These are phyloP conservation scores for Cystoderma amianthinum DNA, from an alignment of 768 basidiomycete species.

Conservation along the genomic window DNA sequence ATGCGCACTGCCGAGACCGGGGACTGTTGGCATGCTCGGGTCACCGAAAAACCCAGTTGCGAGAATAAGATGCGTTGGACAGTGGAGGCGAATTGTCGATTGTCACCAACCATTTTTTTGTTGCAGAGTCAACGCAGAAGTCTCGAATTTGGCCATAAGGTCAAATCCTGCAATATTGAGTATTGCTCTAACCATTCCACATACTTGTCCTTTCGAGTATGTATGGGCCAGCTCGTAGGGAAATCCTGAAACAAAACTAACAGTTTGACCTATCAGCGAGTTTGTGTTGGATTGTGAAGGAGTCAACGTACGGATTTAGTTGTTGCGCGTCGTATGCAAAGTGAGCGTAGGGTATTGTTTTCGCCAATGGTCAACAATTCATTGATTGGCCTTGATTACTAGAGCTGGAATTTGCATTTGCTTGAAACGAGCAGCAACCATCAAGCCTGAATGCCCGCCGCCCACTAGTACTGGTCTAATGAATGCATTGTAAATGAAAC, in stretches of 20 bases:
- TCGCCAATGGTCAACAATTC: constrained; percentile 36
- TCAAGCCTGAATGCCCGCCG: constrained; percentile 35
- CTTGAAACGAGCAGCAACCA: constrained; percentile 33
- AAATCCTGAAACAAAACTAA: constrained; percentile 31
- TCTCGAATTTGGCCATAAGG: constrained; percentile 32
- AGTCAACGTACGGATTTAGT: constrained; percentile 7
- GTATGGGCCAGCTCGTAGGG: constrained; percentile 32
- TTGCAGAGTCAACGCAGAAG: constrained; percentile 18
- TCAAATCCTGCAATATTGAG: constrained; percentile 28
- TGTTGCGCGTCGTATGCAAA: constrained; percentile 23
- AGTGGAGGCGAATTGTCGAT: constrained; percentile 23
- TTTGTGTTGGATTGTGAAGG: not conserved
- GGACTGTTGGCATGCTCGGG: constrained; percentile 22
- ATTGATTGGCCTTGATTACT: constrained; percentile 23
- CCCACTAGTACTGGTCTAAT: constrained; percentile 23
- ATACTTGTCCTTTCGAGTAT: constrained; percentile 31
- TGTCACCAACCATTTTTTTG: constrained; percentile 25
- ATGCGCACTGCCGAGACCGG: constrained; percentile 9
- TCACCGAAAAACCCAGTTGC: constrained; percentile 29
- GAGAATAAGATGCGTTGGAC: constrained; percentile 30
- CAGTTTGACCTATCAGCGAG: not conserved
- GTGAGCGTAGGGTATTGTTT: constrained; percentile 32
- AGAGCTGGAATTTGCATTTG: constrained; percentile 30
- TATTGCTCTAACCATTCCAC: constrained; percentile 40
- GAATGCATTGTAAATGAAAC: too few species aligned